phyloP scores from a whole-genome alignment of 495 filamentous ascomycete genomes.

The Xylaria telfairii region DNA sequence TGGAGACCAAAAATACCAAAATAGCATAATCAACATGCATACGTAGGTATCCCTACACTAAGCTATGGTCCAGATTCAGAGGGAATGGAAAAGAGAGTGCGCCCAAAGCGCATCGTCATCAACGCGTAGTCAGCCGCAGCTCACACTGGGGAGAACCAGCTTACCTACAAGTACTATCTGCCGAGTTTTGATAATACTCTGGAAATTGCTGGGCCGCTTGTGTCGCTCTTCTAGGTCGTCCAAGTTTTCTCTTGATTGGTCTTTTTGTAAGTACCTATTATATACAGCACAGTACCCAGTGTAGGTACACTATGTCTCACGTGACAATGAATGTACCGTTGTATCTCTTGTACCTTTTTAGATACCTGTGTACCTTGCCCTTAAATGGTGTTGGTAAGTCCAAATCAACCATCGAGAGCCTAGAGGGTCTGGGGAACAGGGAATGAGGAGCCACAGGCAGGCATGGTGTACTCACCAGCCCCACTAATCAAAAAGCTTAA shows the following conservation, averaged over 20 bases:
- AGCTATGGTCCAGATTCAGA: no score
- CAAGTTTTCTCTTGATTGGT: neutral
- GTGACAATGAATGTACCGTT: neutral
- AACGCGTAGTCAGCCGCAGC: neutral
- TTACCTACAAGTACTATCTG: no score
- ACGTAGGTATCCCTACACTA: no score
- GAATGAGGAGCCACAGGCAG: neutral
- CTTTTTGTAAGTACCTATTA: neutral
- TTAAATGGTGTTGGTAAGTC: no score
- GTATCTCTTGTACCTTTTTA: neutral
- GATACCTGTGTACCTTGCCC: neutral
- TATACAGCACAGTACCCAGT: no score
- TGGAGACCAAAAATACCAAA: neutral
- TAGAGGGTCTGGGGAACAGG: neutral
- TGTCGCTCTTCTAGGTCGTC: neutral
- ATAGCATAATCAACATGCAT: neutral
- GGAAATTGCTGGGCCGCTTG: neutral
- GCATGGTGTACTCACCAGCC: neutral
- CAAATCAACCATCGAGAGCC: neutral
- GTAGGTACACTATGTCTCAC: no score
- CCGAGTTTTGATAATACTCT: neutral
- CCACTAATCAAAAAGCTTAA: neutral
- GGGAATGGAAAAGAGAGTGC: no score
- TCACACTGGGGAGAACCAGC: no score
- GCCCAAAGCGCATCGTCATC: neutral